Base-by-base conservation (phyloP, 805 yeast species). In the Yarrowia keelungensis region DNA sequence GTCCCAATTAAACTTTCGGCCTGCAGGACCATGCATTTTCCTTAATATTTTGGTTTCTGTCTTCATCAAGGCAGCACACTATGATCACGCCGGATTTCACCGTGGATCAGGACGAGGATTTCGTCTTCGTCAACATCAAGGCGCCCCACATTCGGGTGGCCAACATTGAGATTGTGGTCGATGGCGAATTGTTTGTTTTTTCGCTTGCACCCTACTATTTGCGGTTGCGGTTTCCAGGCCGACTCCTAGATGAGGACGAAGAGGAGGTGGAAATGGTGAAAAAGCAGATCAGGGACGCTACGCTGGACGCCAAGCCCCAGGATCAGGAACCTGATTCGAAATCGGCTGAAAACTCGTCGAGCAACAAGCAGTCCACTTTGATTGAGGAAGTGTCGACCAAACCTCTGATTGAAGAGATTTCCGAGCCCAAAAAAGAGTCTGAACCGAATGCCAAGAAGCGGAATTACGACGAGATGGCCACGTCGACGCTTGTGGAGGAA, bases 61-160 rank as follows among this genome's bases (percentile, higher is more conserved):
- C 54, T 36, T 36, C 56, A 49, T 36, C 59, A 53, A 53, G 56
- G 56, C 56, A 36, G 26, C 56, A 35, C 49, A 64, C 26, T 2
- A 94, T 94, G 98, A 82, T 94, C 51, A 93, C 98, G 0, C 99
- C 99, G 3, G 83, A 83, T 68, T 95, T 95, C 79, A 83, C 82
- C 3, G 86, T 94, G 8, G 74, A 80, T 0, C 98, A 95, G 77
- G 90, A 91, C 76, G 92, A 89, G 2, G 89, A 88, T 71, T 89
- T 82, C 74, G 76, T 95, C 1, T 80, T 77, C 69, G 81, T 95
- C 1, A 83, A 84, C 26, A 84, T 94, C 53, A 82, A 86, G 51
- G 87, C 94, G 0, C 85, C 93, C 0, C 89, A 88, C 73, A 82
- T 92, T 42, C 81, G 97, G 50, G 87, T 97, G 0, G 81, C 85